Evolutionary conservation across 768 basidiomycete genomes (phyloP), one percentile per base, ranked within the genome.

Genomic region (Amanita pseudoporphyria): DNA sequence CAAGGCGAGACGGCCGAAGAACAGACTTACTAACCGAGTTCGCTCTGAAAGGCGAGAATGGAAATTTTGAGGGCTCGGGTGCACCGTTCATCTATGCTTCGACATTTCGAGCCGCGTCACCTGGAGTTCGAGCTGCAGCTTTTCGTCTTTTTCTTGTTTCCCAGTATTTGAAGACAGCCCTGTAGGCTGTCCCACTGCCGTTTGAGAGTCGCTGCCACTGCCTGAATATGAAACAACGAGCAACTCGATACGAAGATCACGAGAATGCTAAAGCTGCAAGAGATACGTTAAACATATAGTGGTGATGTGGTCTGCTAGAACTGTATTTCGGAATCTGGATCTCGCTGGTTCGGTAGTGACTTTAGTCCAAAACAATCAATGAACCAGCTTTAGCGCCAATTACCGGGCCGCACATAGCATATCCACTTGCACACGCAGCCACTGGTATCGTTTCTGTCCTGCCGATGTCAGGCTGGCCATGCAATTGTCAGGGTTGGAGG

Each of bases 1-100:
- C 46, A 28, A 6, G 43, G 31, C 7, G 46, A 24, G 9, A 47
- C 24, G 24, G 36, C 46, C 16, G 18, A 26, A 35, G 14, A 18
- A 22, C 35, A 47, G 3, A 38, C 35, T n/a, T n/a, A n/a, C 6
- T 39, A 16, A 9, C 22, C 46, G 19, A 47, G 16, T 12, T 5
- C 36, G 12, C 46, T 47, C 14, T 47, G 46, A 12, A 47, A 47
- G 18, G 46, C 46, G 9, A 47, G n/a, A 28, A 18, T 28, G 3
- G 24, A 24, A 6, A 0, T 18, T 12, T 45, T n/a, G 10, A 21
- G 6, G n/a, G 31, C 44, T 7, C 30, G 13, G 1, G 42, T 6
- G 13, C 14, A 14, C 3, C 5, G 16, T n/a, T 26, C 41, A 24
- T 13, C 6, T 43, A 26, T 3, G 12, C n/a, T 43, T 28, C 33